Percentiles rank a stretch among this genome's conserved stretches.
Conservation (phyloP, 805 yeast species). For the Alloascoidea africana region DNA sequence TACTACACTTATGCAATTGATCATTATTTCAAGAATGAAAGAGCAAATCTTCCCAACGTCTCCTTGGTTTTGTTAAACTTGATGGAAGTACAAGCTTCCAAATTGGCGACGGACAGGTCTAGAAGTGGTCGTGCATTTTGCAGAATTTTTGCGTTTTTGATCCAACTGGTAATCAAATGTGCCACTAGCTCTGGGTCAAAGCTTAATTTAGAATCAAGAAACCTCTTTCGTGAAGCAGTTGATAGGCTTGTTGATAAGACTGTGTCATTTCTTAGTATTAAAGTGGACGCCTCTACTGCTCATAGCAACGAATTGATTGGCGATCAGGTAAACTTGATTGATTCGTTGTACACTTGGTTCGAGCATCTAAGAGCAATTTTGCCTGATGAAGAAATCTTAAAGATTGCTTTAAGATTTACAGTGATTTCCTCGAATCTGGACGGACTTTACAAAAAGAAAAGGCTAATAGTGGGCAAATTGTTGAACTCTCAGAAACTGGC, state of each 20-base stretch:
- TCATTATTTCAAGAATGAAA: constrained; percentile 25
- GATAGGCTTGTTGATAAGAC: background rate
- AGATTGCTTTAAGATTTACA: background rate
- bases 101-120: background rate
- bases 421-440: constrained; percentile 8
- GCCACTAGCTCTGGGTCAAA: background rate
- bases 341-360: background rate
- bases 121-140: background rate
- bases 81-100: background rate
- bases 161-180: background rate
- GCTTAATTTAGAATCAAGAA: background rate
- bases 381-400: background rate
- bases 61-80: background rate
- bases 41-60: too few species aligned
- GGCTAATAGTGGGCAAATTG: constrained; percentile 39
- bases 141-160: background rate
- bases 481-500: constrained; percentile 33
- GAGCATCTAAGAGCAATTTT: background rate
- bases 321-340: constrained; percentile 1
- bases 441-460: constrained; percentile 27
- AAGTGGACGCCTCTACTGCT: background rate
- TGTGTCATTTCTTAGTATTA: background rate
- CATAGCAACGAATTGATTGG: background rate
- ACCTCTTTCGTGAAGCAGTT: background rate
- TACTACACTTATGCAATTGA: constrained; percentile 45